Conservation (phyloP, 805 yeast genomes). For the Nakazawaea wickerhamii region DNA sequence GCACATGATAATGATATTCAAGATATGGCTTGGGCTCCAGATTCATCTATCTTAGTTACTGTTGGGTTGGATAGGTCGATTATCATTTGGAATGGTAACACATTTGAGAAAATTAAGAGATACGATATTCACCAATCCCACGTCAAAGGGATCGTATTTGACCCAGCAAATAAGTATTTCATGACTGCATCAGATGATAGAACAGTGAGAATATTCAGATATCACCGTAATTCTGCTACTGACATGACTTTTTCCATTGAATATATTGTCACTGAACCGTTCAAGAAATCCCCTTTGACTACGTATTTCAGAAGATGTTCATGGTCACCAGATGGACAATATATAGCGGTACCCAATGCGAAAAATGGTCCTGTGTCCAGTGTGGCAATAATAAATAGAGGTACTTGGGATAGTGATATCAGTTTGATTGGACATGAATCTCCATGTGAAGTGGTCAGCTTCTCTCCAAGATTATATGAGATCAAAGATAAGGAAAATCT, state of each 20-base stretch:
- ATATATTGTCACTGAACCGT: slow-evolving; percentile 77
- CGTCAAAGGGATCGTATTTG: slow-evolving; percentile 95
- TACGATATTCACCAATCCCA: slow-evolving; percentile 92
- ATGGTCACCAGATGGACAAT: slow-evolving; percentile 93
- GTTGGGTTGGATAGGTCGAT: slow-evolving; percentile 93
- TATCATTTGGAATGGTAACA: slow-evolving; percentile 88
- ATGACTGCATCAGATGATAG: slow-evolving; percentile 97
- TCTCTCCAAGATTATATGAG: slow-evolving; percentile 65
- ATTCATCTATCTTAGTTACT: slow-evolving; percentile 80
- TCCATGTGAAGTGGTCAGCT: slow-evolving; percentile 76
- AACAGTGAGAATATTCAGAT: slow-evolving; percentile 81
- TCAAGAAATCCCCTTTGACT: slow-evolving; percentile 82
- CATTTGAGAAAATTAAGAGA: slow-evolving; percentile 83
- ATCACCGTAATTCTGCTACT: slow-evolving; percentile 60
- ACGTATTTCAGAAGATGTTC: slow-evolving; percentile 82
- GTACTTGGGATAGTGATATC: slow-evolving; percentile 72
- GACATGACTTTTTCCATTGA: slow-evolving; percentile 85
- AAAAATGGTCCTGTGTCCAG: slow-evolving; percentile 78
- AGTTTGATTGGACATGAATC: slow-evolving; percentile 79
- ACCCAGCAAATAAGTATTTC: slow-evolving; percentile 96
- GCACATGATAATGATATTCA: slow-evolving; percentile 98
- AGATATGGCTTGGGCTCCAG: slow-evolving; percentile 98
- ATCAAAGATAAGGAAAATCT: slow-evolving; percentile 18
- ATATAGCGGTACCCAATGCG: slow-evolving; percentile 81
- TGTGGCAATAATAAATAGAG: slow-evolving; percentile 68